A percentile compares a stretch with the other conserved stretches of the same genome.
phyloP scores from a whole-genome alignment of 768 basidiomycete species.

The Macrolepiota albuminosa region DNA sequence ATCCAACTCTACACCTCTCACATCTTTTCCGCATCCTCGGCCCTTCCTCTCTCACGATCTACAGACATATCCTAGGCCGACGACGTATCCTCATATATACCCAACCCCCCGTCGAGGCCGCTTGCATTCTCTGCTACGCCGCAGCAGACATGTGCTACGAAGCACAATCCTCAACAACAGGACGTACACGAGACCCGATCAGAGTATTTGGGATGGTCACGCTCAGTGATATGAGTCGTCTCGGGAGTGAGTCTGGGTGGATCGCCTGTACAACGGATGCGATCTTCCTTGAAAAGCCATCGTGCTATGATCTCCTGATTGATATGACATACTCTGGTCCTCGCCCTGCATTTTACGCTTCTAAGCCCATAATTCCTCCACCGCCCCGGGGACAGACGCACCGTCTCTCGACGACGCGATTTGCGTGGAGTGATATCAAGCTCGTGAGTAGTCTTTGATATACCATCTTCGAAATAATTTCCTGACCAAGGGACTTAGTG shows the following conservation, averaged over 20 bases:
- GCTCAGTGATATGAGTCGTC: slow-evolving; percentile 61
- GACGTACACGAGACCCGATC: slow-evolving; percentile 37
- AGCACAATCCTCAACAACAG: slow-evolving; percentile 27
- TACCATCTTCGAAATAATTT: not conserved
- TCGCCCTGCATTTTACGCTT: slow-evolving; percentile 62
- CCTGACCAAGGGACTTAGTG: slow-evolving; percentile 40
- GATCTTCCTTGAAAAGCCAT: slow-evolving; percentile 76
- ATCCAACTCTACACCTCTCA: slow-evolving; percentile 68
- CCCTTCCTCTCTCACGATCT: slow-evolving; percentile 71
- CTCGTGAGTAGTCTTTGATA: slow-evolving; percentile 38
- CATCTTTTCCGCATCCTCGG: slow-evolving; percentile 75
- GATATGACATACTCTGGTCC: slow-evolving; percentile 68
- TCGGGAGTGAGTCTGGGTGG: slow-evolving; percentile 76
- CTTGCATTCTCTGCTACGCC: slow-evolving; percentile 72
- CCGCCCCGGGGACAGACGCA: slow-evolving; percentile 39
- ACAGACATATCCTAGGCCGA: slow-evolving; percentile 74
- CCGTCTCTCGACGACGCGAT: slow-evolving; percentile 59
- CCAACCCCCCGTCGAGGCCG: slow-evolving; percentile 72
- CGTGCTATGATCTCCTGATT: slow-evolving; percentile 75
- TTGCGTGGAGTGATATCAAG: slow-evolving; percentile 82
- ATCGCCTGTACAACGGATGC: slow-evolving; percentile 87
- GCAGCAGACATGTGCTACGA: slow-evolving; percentile 50
- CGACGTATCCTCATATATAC: slow-evolving; percentile 78
- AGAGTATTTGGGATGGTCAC: slow-evolving; percentile 79
- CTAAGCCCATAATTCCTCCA: slow-evolving; percentile 40